These are phyloP conservation scores for Solanum chacoense DNA, from an alignment of 305 asterid genomes.

Conservation along the genomic window DNA sequence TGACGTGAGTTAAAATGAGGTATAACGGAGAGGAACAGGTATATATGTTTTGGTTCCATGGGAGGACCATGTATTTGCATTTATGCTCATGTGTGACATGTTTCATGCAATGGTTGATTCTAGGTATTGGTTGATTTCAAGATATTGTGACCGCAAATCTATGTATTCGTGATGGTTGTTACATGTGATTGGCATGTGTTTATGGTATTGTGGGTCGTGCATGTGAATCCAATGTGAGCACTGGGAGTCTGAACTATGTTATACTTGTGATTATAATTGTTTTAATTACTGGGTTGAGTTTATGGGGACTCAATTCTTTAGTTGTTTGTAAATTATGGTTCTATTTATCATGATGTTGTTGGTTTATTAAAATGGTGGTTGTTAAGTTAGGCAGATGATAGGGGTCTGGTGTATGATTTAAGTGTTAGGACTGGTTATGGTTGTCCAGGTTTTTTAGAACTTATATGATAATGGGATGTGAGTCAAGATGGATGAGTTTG, in stretches of 20 bases:
- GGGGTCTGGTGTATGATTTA: no score
- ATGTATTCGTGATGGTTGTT: no score
- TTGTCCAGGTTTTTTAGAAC: no score
- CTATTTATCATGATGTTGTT: neutral
- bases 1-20: neutral
- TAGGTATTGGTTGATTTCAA: neutral
- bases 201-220: neutral
- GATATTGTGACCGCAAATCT: neutral
- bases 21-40: neutral
- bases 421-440: no score
- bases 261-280: neutral
- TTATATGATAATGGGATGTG: no score
- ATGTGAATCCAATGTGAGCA: neutral
- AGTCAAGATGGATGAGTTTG: no score
- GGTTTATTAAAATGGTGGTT: neutral
- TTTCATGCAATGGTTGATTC: neutral
- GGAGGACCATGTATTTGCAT: neutral
- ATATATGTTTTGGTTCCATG: neutral
- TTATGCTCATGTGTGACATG: neutral
- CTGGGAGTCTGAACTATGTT: neutral
- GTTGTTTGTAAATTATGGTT: neutral
- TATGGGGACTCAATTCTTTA: neutral
- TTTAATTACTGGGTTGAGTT: neutral
- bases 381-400: no score
- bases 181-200: no score